Evolutionary conservation across 331 rosid genomes (phyloP), one percentile per base, ranked within the genome.

Genomic region (Acacia concinna): DNA sequence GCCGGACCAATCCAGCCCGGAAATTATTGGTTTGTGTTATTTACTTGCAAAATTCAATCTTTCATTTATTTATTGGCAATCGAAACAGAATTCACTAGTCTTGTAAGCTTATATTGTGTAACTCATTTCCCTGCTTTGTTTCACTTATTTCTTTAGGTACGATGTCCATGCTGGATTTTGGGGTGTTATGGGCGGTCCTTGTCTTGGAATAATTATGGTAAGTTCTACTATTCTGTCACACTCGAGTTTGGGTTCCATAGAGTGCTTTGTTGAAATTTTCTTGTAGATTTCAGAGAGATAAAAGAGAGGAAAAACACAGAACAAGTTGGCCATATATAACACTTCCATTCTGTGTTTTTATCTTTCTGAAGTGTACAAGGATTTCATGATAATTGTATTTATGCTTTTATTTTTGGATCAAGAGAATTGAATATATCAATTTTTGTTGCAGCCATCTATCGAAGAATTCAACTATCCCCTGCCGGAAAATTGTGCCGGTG

Each of bases 1-100:
- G 98, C 99, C 1, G 99, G 99, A 79, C 84, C 91, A 78, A 85
- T 96, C 81, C 97, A 84, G 52, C 97, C 97, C 23, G 99, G 99
- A 78, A 86, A 91, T 70, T 96, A 93, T 82, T 96, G 99, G 99
- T 93, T 73, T 71, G 92, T 82, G 35, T 73, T 15, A 71, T 65
- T 41, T 69, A 6, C 59, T 73, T 62, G 70, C 49, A 56, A 23
- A 40, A 40, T 38, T 10, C 68, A 62, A 2, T 31, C 68, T 0
- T 62, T 30, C 23, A 15, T 25, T 25, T 62, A 21, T 62, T 62
- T 31, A 0, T 12, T 21, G 15, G 38, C 32, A 38, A 67, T 67
- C 44, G 12, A 38, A n/a, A 67, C 1, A 38, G 20, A 67, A 8
- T 35, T 37, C 72, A n/a, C 14, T 11, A n/a, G 49, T 67, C 14